Evolutionary conservation across 306 rosid genomes (phyloP).

Genomic region (Alnus rubra): DNA sequence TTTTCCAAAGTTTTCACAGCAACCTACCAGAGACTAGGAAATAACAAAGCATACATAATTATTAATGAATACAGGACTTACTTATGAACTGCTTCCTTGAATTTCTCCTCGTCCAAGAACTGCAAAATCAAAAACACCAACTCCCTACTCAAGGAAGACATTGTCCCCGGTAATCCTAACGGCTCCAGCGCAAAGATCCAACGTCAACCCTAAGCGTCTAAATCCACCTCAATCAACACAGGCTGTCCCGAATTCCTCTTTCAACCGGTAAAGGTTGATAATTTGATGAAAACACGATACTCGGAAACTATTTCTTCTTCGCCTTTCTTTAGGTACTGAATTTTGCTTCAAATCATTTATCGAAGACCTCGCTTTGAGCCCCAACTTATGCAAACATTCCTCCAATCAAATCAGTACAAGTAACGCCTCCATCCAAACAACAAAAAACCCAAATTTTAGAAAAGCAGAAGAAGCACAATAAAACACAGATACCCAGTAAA

Average conservation of each 20-base stretch:
- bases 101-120: constrained; percentile 50
- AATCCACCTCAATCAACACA: constrained; percentile 12
- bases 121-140: constrained; percentile 48
- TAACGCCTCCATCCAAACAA: constrained; percentile 22
- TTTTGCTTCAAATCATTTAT: constrained; percentile 14
- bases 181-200: constrained; percentile 51
- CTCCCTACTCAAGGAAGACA: constrained; percentile 54
- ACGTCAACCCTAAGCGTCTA: not conserved
- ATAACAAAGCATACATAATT: not conserved
- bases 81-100: constrained; percentile 50
- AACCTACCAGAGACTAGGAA: constrained; percentile 4
- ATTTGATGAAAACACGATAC: not conserved
- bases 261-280: constrained; percentile 11
- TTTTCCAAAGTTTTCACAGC: not conserved
- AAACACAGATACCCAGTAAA: constrained; percentile 8
- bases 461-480: not conserved
- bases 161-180: constrained; percentile 44
- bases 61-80: constrained; percentile 12
- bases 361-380: not conserved
- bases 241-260: constrained; percentile 18
- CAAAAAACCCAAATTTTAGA: not conserved
- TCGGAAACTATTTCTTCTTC: constrained; percentile 21
- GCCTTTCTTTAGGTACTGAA: constrained; percentile 2
- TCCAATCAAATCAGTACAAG: constrained; percentile 6
- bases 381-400: constrained; percentile 9